Evolutionary conservation across 2,329 filamentous ascomycete species (phyloP).

Genomic region (Ceratocystis destructans): DNA sequence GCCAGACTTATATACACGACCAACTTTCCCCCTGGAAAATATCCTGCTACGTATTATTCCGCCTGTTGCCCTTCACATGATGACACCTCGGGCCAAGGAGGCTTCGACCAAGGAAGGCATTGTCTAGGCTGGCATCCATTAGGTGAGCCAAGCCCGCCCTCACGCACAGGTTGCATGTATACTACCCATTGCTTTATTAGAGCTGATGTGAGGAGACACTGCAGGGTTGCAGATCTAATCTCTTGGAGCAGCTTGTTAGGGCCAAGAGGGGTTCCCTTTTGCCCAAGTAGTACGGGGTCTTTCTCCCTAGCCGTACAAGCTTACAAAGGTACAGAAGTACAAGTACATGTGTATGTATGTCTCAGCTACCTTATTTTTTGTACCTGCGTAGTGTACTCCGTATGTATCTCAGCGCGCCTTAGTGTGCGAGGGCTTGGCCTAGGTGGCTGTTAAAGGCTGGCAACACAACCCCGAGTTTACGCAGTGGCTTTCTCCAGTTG

Average conservation of each 20-base stretch:
- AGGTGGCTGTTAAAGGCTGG: neutral
- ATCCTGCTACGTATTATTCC: neutral
- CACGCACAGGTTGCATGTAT: neutral
- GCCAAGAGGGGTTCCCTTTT: neutral
- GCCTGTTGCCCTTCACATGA: conserved; percentile 3
- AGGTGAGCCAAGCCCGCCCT: neutral
- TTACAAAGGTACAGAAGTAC: too few species aligned
- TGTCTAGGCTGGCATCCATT: neutral
- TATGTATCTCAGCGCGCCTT: too few species aligned
- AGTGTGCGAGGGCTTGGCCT: neutral
- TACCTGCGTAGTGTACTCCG: neutral
- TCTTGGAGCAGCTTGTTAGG: neutral
- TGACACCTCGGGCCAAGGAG: neutral
- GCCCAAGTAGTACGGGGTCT: neutral
- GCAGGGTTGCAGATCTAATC: conserved; percentile 3
- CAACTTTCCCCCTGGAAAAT: neutral
- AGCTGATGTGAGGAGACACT: conserved; percentile 1
- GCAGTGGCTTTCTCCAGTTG: too few species aligned
- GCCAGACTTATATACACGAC: neutral
- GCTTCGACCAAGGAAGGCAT: too few species aligned
- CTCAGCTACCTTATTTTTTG: neutral
- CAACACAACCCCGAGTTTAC: neutral
- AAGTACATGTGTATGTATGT: neutral
- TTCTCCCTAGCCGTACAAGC: neutral
- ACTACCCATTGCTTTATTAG: neutral